Conservation (phyloP, 78 protist genomes). For the Monocercomonoides exilis region DNA sequence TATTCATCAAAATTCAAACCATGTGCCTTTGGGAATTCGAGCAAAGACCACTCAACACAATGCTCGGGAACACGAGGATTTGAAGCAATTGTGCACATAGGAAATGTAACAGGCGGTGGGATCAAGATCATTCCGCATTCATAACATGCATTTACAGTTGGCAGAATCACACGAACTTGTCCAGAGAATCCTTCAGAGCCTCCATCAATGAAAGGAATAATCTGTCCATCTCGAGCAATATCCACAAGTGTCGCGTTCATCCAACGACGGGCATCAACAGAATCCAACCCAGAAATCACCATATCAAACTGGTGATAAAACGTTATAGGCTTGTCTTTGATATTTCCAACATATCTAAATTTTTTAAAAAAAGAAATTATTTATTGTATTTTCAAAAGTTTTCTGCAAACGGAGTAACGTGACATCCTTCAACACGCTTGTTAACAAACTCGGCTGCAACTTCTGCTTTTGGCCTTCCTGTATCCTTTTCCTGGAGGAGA, state of each 20-base stretch:
- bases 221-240: slow-evolving; percentile 20
- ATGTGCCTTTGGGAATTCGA: background rate
- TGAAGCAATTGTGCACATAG: slow-evolving; percentile 88
- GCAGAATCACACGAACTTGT: slow-evolving; percentile 81
- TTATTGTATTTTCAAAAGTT: no score
- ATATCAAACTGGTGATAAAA: slow-evolving; percentile 77
- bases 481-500: slow-evolving; percentile 70
- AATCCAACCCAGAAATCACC: slow-evolving; percentile 89
- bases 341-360: slow-evolving; percentile 60
- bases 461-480: slow-evolving; percentile 82
- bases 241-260: slow-evolving; percentile 50
- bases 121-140: slow-evolving; percentile 77
- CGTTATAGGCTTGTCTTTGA: slow-evolving; percentile 63
- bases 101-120: slow-evolving; percentile 78
- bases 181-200: slow-evolving; percentile 95
- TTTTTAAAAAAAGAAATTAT: no score
- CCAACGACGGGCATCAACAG: slow-evolving; percentile 87
- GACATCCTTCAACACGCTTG: slow-evolving; percentile 63
- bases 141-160: slow-evolving; percentile 73
- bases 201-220: slow-evolving; percentile 87
- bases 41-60: slow-evolving; percentile 77
- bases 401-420: slow-evolving; percentile 71
- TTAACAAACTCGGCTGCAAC: slow-evolving; percentile 86
- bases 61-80: slow-evolving; percentile 89
- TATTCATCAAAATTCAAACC: slow-evolving; percentile 37